Evolutionary conservation across 495 filamentous ascomycete species (phyloP), one percentile per base, ranked within the genome.

Genomic region (Aspergillus leporis): DNA sequence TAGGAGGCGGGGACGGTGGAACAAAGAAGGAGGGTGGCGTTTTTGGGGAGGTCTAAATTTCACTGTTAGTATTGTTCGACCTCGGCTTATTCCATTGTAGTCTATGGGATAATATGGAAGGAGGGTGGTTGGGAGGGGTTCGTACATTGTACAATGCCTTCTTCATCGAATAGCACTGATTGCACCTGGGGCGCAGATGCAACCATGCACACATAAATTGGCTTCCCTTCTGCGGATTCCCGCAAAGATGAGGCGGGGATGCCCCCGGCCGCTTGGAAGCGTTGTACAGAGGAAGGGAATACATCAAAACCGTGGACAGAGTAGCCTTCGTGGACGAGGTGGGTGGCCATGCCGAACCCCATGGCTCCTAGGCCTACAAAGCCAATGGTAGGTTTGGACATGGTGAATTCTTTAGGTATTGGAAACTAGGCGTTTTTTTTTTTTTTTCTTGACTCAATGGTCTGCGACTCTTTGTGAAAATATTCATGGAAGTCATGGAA

Each of bases 281-380:
- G 81, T 47, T 88, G 82, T n/a, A 92, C 78, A 0, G 87, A 85
- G n/a, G 88, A 86, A 1, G 75, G 76, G 77, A 85, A 91, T 56
- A 92, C 82, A 66, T 94, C 90, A 68, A 85, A 94, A 49, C 88
- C 89, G 34, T 84, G 89, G 19, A 94, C 87, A 1, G 74, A 48
- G 67, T 87, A 89, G 57, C 85, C 85, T 45, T 84, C 73, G 64
- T 86, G 87, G 61, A 92, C 73, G 47, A 94, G 84, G 64, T 91
- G 82, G 40, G 85, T 87, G 64, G 90, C 90, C 88, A 93, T 93
- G 61, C 90, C 90, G 68, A 90, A 90, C 66, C 90, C 90, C 90
- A 93, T 94, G 74, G 90, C 90, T 61, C 90, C 90, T 7, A 94
- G 87, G 78, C 90, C 90, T 58, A 90, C 87, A 74, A 93, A 93